Evolutionary conservation across 208 protist species (phyloP).

Genomic region (Paratrypanosoma confusum): DNA sequence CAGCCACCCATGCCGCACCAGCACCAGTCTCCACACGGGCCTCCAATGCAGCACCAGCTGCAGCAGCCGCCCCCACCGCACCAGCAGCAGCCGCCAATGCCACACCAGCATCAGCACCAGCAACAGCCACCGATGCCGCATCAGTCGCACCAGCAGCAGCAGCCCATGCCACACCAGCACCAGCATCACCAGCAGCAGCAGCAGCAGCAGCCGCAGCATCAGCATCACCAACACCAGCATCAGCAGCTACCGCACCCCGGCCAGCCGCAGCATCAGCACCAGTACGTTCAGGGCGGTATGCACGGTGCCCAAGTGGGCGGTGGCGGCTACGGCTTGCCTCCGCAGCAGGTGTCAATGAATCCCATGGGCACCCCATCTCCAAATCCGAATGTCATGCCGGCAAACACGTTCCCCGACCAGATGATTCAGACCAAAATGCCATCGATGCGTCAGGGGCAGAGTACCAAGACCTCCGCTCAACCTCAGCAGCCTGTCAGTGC

Average conservation of each 20-base stretch:
- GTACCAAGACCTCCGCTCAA: no score
- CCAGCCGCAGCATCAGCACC: conserved; percentile 4
- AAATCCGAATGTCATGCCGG: no score
- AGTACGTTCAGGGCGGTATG: conserved; percentile 11
- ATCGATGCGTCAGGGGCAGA: no score
- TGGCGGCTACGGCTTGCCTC: conserved; percentile 1
- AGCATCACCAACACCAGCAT: conserved; percentile 20
- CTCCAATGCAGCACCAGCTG: background rate
- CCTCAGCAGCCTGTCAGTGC: no score
- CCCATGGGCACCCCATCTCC: no score
- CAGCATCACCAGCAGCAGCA: conserved; percentile 16
- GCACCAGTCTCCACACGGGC: background rate
- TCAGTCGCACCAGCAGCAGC: conserved; percentile 11
- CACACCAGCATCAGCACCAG: background rate
- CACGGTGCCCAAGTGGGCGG: conserved; percentile 2
- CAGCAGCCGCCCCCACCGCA: background rate
- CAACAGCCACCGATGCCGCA: conserved; percentile 6
- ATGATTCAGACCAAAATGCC: no score
- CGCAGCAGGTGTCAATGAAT: no score
- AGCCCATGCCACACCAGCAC: conserved; percentile 17
- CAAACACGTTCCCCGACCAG: no score
- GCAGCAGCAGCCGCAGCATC: conserved; percentile 11
- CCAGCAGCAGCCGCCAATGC: background rate
- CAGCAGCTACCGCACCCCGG: conserved; percentile 9
- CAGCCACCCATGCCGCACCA: no score